Evolutionary conservation across 2,329 filamentous ascomycete species (phyloP).

Genomic region (Aspergillus felis): DNA sequence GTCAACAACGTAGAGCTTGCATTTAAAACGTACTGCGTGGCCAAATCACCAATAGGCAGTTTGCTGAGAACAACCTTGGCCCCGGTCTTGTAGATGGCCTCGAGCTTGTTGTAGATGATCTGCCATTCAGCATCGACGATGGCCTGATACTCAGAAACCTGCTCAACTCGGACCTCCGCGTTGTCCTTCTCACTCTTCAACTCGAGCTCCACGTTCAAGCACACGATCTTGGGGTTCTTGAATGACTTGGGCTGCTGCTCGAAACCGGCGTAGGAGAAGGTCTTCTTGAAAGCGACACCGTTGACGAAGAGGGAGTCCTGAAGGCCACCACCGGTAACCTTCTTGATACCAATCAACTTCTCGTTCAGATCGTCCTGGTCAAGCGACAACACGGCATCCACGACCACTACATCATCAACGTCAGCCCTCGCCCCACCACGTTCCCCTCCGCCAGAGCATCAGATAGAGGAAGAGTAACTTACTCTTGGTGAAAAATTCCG

Average conservation of each 20-base stretch:
- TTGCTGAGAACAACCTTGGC: constrained; percentile 98
- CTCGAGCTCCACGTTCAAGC: constrained; percentile 95
- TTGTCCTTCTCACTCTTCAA: constrained; percentile 99
- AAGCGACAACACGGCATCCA: constrained; percentile 89
- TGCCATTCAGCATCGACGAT: constrained; percentile 99
- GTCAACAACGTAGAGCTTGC: neutral
- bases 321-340: constrained; percentile 91
- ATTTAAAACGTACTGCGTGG: constrained; percentile 64
- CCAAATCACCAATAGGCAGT: constrained; percentile 93
- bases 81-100: constrained; percentile 87
- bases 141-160: constrained; percentile 98
- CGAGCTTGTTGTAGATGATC: constrained; percentile 99
- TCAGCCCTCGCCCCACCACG: neutral
- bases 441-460: neutral
- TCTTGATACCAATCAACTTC: constrained; percentile 97
- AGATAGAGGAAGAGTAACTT: constrained; percentile 16
- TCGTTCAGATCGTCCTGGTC: constrained; percentile 98
- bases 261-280: constrained; percentile 97
- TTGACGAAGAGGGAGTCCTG: constrained; percentile 97
- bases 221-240: constrained; percentile 91
- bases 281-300: constrained; percentile 99
- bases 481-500: constrained; percentile 97
- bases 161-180: constrained; percentile 94
- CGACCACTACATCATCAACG: constrained; percentile 67
- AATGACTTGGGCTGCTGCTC: constrained; percentile 98